A percentile compares a stretch with the other conserved stretches of the same genome.
phyloP scores from a whole-genome alignment of 495 filamentous ascomycete genomes.

The Hyaloscypha hepaticicola region DNA sequence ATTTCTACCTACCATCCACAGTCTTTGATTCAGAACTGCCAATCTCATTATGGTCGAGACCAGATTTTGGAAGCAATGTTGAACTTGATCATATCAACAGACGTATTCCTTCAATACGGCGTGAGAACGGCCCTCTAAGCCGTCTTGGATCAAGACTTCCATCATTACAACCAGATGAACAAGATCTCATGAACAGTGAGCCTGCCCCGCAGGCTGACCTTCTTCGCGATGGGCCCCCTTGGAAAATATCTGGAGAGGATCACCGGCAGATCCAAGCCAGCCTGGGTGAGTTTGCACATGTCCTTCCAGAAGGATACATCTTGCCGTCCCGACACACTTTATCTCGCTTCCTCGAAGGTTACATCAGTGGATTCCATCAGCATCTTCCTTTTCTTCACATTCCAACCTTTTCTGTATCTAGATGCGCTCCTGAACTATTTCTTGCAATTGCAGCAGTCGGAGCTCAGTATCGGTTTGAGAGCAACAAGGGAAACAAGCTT shows the following conservation, averaged over 20 bases:
- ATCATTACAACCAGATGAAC: constrained; percentile 63
- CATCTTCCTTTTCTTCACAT: constrained; percentile 69
- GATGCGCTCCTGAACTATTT: constrained; percentile 56
- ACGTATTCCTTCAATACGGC: constrained; percentile 34
- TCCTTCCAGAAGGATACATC: constrained; percentile 65
- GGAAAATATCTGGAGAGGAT: constrained; percentile 64
- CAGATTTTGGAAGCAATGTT: constrained; percentile 10
- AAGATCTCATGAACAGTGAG: constrained; percentile 52
- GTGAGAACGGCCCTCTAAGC: constrained; percentile 53
- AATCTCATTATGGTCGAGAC: constrained; percentile 44
- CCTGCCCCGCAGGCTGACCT: constrained; percentile 43
- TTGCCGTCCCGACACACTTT: constrained; percentile 64
- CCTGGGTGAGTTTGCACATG: constrained; percentile 62
- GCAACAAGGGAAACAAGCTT: constrained; percentile 62
- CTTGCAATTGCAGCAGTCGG: constrained; percentile 65
- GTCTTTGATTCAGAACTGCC: constrained; percentile 48
- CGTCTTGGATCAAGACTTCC: constrained; percentile 69
- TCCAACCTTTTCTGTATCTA: constrained; percentile 55
- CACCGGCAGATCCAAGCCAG: constrained; percentile 61
- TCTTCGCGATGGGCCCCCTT: constrained; percentile 44
- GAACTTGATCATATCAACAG: constrained; percentile 30
- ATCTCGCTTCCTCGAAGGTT: constrained; percentile 64
- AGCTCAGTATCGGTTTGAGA: constrained; percentile 70
- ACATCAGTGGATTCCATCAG: constrained; percentile 65
- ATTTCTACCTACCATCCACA: constrained; percentile 47